phyloP scores from a whole-genome alignment of 2,329 filamentous ascomycete species.

The Fonsecaea pugnacius region DNA sequence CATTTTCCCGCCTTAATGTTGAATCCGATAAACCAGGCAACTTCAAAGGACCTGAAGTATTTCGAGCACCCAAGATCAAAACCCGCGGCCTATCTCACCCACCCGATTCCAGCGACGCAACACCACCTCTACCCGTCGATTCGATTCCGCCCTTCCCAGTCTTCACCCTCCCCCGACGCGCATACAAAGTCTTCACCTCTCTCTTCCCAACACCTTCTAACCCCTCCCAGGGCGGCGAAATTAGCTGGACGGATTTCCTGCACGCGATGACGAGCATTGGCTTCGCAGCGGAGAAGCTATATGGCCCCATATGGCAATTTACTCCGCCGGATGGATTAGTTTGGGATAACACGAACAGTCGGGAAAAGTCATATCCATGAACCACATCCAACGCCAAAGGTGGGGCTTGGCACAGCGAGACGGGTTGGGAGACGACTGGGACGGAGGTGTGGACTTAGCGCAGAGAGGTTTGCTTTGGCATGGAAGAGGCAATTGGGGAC shows the following conservation, averaged over 20 bases:
- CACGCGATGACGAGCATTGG: conserved; percentile 57
- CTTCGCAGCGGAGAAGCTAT: conserved; percentile 61
- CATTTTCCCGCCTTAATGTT: conserved; percentile 11
- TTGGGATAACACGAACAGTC: conserved; percentile 40
- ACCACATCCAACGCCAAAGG: conserved; percentile 60
- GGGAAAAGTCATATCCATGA: conserved; percentile 64
- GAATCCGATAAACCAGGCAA: conserved; percentile 18
- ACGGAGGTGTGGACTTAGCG: conserved; percentile 51
- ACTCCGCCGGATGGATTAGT: conserved; percentile 47
- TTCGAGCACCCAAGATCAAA: conserved; percentile 16
- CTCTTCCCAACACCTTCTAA: conserved; percentile 48
- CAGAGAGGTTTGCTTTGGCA: conserved; percentile 16
- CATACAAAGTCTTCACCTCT: conserved; percentile 50
- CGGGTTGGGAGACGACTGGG: conserved; percentile 55
- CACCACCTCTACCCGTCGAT: conserved; percentile 8
- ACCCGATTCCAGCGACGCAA: conserved; percentile 5
- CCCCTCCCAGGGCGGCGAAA: conserved; percentile 53
- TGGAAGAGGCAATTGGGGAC: conserved; percentile 10
- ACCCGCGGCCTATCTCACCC: conserved; percentile 11
- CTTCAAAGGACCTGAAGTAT: conserved; percentile 13
- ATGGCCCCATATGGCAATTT: conserved; percentile 67
- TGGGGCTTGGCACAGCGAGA: conserved; percentile 54
- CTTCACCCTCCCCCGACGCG: conserved; percentile 45
- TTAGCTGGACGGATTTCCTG: conserved; percentile 60
- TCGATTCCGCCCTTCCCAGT: conserved; percentile 40